Conservation (phyloP, 768 basidiomycete genomes). For the Phaeotremella skinneri region DNA sequence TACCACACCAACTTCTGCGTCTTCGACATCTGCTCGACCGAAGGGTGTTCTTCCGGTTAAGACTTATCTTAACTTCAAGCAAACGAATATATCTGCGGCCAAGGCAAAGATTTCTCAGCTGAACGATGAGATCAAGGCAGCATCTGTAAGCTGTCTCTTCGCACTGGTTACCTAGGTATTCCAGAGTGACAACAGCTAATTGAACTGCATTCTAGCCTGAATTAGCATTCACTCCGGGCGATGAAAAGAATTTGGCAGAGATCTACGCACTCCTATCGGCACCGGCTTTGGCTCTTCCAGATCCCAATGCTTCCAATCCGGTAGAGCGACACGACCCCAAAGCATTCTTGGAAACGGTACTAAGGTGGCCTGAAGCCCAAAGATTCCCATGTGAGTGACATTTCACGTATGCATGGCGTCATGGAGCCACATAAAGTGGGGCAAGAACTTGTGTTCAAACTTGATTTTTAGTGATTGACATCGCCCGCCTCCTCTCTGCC, state of each 20-base stretch:
- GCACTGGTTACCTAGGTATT: not conserved
- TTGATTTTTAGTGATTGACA: slow-evolving; percentile 84
- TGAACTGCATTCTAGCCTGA: slow-evolving; percentile 16
- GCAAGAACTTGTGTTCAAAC: not conserved
- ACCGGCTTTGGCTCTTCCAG: slow-evolving; percentile 25
- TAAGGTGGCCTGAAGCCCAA: slow-evolving; percentile 44
- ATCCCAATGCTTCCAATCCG: slow-evolving; percentile 18
- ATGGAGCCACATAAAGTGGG: not conserved
- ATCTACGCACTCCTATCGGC: slow-evolving; percentile 31
- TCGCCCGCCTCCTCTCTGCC: slow-evolving; percentile 71
- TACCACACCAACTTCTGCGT: slow-evolving; percentile 48
- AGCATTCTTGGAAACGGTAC: slow-evolving; percentile 20
- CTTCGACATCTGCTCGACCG: slow-evolving; percentile 39
- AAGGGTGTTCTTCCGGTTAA: slow-evolving; percentile 50
- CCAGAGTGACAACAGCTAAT: not conserved
- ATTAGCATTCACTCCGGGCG: slow-evolving; percentile 24
- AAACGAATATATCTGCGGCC: slow-evolving; percentile 62
- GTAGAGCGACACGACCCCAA: slow-evolving; percentile 33
- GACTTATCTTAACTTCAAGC: slow-evolving; percentile 73
- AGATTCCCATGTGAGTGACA: slow-evolving; percentile 46
- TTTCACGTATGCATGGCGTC: not conserved
- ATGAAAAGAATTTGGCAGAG: slow-evolving; percentile 35
- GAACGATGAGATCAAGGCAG: slow-evolving; percentile 62
- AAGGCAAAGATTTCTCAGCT: slow-evolving; percentile 71
- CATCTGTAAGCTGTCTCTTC: slow-evolving; percentile 11